Base-by-base conservation (phyloP, 1,284 basidiomycete genomes). In the Boletellus deceptivus region DNA sequence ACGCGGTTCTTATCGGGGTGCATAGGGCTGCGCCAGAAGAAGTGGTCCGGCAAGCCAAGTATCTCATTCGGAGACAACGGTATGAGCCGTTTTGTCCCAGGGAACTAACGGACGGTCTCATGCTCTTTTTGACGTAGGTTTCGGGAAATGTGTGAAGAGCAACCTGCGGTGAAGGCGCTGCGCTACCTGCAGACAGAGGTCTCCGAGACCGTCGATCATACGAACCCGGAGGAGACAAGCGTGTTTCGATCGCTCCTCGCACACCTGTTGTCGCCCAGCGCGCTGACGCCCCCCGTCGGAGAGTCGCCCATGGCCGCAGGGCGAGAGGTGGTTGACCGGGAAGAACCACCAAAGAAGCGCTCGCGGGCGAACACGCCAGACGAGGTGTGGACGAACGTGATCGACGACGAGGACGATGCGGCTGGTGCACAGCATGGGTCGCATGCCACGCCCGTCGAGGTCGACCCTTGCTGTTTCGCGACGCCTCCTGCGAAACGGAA, bases 61-160 rank as follows among this genome's bases (percentile, higher is more conserved):
- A 81, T 60, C 70, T 75, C 33, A 75, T 88, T 55, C 78, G 87
- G 43, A 77, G 78, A 56, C 87, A 91, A 61, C 83, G 84, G 88
- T 88, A 58, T 18, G 22, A 13, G 29, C 2, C 29, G 2, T 11
- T 9, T 29, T 11, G 9, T 29, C 29, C 11, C 6, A 29, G 29
- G 1, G 29, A 29, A 2, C 11, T 13, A 4, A 8, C 10, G 29
- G 10, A 27, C 4, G 29, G 4, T 29, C 29, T 29, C 29, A 10
- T 8, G 11, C 29, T 29, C 9, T 11, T 29, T 29, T 13, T 13
- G 29, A 29, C 9, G 29, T 55, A 91, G 89, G 57, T 91, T 91
- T 69, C 79, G 83, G 20, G 89, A 91, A 62, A 82, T 90, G 77
- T 89, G 86, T 63, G 79, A 82, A 62, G 79, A 81, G 36, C 71